Conservation (phyloP, 192 early-diverging fungal genomes). For the Linderina pennispora region DNA sequence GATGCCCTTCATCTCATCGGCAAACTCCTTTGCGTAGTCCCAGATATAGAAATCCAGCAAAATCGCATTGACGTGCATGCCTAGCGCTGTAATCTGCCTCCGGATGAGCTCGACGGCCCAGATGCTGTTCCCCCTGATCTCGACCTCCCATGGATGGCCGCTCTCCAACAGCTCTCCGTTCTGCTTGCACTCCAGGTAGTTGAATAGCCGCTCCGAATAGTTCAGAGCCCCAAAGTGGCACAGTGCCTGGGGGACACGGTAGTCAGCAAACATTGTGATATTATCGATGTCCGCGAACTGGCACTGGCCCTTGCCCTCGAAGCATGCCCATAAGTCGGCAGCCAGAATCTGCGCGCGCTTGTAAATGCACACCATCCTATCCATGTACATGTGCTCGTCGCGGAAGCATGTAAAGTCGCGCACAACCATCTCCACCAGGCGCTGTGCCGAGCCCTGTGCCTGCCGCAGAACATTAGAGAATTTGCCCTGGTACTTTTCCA, state of each 20-base stretch:
- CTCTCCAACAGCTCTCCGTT: constrained; percentile 41
- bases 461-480: constrained; percentile 55
- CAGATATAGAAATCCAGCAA: constrained; percentile 86
- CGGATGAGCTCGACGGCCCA: constrained; percentile 65
- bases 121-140: constrained; percentile 76
- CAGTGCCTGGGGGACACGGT: constrained; percentile 69
- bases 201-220: constrained; percentile 56
- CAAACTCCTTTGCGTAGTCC: constrained; percentile 71
- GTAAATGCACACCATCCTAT: constrained; percentile 55
- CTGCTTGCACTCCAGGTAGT: constrained; percentile 27
- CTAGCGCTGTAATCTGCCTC: constrained; percentile 11
- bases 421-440: constrained; percentile 52
- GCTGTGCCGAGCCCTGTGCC: constrained; percentile 49
- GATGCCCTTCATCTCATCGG: constrained; percentile 49
- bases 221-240: constrained; percentile 61
- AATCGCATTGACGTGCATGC: constrained; percentile 59
- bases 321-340: constrained; percentile 84
- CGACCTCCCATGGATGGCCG: constrained; percentile 63
- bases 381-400: constrained; percentile 56
- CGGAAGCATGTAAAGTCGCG: constrained; percentile 59
- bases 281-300: constrained; percentile 66
- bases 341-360: constrained; percentile 84
- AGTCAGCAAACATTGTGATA: constrained; percentile 91
- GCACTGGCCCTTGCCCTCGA: constrained; percentile 59
- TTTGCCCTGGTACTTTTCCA: constrained; percentile 53